Conservation (phyloP, 257 asterid species). For the Fraxinus pennsylvanica region DNA sequence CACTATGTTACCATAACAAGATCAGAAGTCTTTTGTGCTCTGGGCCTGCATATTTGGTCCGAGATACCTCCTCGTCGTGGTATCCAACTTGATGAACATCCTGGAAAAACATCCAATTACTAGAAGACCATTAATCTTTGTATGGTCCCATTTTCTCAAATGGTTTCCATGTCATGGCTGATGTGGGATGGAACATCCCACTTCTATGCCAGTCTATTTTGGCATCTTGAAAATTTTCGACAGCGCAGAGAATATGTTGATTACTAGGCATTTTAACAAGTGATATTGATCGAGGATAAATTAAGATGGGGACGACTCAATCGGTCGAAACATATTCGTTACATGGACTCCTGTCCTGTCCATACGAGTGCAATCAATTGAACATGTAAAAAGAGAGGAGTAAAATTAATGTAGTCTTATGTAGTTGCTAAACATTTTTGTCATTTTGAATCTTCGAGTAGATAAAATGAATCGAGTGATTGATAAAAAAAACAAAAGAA, state of each 20-base stretch:
- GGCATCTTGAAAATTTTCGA: conserved; percentile 5
- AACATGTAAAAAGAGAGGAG: background rate
- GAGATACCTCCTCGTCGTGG: background rate
- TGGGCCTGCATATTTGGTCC: background rate
- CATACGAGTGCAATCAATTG: background rate
- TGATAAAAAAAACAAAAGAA: background rate
- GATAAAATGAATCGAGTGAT: background rate
- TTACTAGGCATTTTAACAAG: background rate
- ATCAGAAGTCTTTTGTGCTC: background rate
- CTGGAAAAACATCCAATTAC: background rate
- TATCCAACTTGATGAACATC: background rate
- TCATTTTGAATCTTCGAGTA: background rate
- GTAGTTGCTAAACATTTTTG: too few species aligned
- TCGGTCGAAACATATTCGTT: too few species aligned
- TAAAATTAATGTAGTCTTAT: too few species aligned
- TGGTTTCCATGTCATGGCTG: conserved; percentile 47
- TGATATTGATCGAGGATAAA: too few species aligned
- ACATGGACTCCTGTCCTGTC: background rate
- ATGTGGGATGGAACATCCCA: background rate
- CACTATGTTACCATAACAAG: too few species aligned
- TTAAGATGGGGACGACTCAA: too few species aligned
- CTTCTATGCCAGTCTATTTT: background rate
- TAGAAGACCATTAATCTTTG: background rate
- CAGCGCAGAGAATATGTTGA: background rate
- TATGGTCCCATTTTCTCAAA: conserved; percentile 10